Evolutionary conservation across 148 eudicot species (phyloP), one percentile per base, ranked within the genome.

Genomic region (Persicaria maculosa): DNA sequence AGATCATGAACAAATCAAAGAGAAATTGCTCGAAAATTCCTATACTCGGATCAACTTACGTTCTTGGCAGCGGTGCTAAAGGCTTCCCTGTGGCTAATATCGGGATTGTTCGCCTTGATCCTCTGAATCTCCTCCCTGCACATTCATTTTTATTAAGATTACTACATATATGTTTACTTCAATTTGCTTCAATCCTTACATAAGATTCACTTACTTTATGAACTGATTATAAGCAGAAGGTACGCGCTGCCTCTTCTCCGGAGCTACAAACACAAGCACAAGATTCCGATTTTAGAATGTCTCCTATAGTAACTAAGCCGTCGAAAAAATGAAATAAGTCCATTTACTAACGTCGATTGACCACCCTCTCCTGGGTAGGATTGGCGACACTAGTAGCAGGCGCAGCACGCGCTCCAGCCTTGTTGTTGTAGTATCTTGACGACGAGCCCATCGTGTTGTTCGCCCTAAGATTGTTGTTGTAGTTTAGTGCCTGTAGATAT

Each of bases 201-300:
- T 12, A 62, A 62, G 17, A 52, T 47, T 20, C 22, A 22, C 62
- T 72, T 52, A 72, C 75, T 72, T 72, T 1, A 72, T 72, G 62
- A 72, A 72, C 75, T 52, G 75, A 52, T 72, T 72, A 48, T 72
- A 72, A 48, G 75, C 75, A 20, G 75, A 72, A 20, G 75, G 75
- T 1, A 72, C 75, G 1, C 75, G 16, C 61, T 72, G 75, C 61
- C 75, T 72, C 62, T 72, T 72, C 61, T 72, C 75, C 3, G 75
- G 75, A 72, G 75, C 75, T 72, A 20, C 2, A 72, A 52, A 31
- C 40, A 31, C 40, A 31, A 31, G 40, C 40, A 31, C 40, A 31
- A 31, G 40, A 31, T 31, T 1, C 40, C 40, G 40, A 31, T 31
- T 31, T 31, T 1, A 31, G 40, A 31, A 31, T 31, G 40, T 0